A percentile compares a stretch with the other conserved stretches of the same genome.
Conservation (phyloP, 306 rosid genomes). For the Gynostemma pentaphyllum region DNA sequence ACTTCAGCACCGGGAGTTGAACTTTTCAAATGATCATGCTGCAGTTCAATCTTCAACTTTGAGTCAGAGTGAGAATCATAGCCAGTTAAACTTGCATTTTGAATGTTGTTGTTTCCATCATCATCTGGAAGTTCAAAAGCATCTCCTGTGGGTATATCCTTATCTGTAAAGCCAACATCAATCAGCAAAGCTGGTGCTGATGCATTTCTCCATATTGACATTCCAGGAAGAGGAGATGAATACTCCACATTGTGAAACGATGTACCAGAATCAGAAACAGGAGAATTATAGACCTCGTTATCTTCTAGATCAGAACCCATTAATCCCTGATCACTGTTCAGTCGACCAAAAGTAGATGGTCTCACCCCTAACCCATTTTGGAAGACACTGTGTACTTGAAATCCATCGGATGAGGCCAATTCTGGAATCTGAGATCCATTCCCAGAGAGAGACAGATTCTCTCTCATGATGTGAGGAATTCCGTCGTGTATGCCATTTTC, state of each 20-base stretch:
- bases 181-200: constrained; percentile 27
- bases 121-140: constrained; percentile 24
- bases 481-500: constrained; percentile 30
- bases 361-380: constrained; percentile 29
- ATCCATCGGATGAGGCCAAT: constrained; percentile 24
- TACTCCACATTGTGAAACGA: constrained; percentile 49
- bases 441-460: constrained; percentile 25
- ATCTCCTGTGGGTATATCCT: constrained; percentile 16
- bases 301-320: constrained; percentile 46
- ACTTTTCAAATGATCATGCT: constrained; percentile 31
- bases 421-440: constrained; percentile 27
- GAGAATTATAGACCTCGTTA: constrained; percentile 39
- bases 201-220: constrained; percentile 49
- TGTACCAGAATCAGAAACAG: constrained; percentile 47
- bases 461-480: constrained; percentile 37
- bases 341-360: constrained; percentile 34
- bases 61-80: constrained; percentile 15
- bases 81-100: constrained; percentile 19
- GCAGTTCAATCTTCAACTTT: constrained; percentile 20
- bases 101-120: constrained; percentile 12
- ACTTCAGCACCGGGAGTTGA: constrained; percentile 35
- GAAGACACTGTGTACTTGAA: constrained; percentile 34
- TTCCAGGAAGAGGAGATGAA: constrained; percentile 52
- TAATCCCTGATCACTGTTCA: constrained; percentile 34
- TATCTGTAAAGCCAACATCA: constrained; percentile 21